Conservation (phyloP, 148 eudicot genomes). For the Rhododendron molle region DNA sequence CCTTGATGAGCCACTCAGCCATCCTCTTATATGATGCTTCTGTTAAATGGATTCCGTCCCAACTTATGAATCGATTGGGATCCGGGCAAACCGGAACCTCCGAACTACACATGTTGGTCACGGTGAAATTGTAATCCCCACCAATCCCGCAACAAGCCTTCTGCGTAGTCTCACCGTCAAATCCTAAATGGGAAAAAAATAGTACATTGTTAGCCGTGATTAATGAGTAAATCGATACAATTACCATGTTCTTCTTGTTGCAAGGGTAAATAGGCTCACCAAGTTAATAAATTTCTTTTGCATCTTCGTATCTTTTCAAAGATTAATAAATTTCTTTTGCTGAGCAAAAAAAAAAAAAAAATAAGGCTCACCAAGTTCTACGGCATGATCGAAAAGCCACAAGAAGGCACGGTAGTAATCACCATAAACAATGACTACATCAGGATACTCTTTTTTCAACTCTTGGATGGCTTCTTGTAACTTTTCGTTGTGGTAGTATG, state of each 20-base stretch:
- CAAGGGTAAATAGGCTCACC: neutral
- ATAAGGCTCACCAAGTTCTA: neutral
- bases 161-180: neutral
- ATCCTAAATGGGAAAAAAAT: neutral
- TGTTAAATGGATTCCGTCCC: conserved; percentile 18
- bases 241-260: neutral
- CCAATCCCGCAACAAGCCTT: conserved; percentile 19
- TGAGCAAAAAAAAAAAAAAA: no score
- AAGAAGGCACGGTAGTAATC: conserved; percentile 20
- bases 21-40: neutral
- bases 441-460: conserved; percentile 1
- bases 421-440: conserved; percentile 4
- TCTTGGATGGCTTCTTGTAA: conserved; percentile 7
- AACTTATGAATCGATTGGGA: neutral
- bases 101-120: neutral
- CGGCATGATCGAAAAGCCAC: neutral
- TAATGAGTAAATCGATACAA: neutral
- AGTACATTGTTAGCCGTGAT: no score
- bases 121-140: neutral
- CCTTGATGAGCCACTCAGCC: neutral
- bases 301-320: no score
- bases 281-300: no score
- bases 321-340: no score
- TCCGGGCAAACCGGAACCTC: neutral
- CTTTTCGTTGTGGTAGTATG: neutral